Conservation (phyloP, 1,284 basidiomycete genomes). For the Microbotryum violaceum region DNA sequence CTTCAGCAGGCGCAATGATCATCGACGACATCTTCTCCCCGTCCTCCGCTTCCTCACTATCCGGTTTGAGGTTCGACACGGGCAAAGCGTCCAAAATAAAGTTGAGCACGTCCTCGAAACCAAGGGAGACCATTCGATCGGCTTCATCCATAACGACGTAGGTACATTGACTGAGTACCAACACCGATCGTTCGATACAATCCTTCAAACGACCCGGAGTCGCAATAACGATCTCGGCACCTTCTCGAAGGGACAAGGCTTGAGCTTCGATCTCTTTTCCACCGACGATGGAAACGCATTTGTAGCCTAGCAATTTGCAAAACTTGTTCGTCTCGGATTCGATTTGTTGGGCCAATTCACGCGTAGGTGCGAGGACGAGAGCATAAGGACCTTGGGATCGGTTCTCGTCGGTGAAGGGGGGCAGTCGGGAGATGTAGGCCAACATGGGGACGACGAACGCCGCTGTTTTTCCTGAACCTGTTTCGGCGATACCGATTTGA, state of each 20-base stretch:
- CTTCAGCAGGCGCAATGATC: slow-evolving; percentile 28
- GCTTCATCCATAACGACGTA: slow-evolving; percentile 99
- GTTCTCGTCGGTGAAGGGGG: slow-evolving; percentile 79
- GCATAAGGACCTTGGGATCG: slow-evolving; percentile 89
- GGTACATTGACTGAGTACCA: slow-evolving; percentile 91
- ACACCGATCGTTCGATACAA: slow-evolving; percentile 87
- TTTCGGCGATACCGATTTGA: slow-evolving; percentile 96
- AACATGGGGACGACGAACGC: slow-evolving; percentile 98
- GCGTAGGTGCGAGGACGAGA: slow-evolving; percentile 88
- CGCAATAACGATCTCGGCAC: slow-evolving; percentile 95
- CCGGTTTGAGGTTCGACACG: slow-evolving; percentile 73
- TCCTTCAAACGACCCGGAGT: slow-evolving; percentile 97
- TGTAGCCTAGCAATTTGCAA: slow-evolving; percentile 74
- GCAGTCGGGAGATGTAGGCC: slow-evolving; percentile 78
- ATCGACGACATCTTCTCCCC: slow-evolving; percentile 33
- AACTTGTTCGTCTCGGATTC: slow-evolving; percentile 89
- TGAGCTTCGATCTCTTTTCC: slow-evolving; percentile 90
- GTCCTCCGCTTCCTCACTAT: slow-evolving; percentile 45
- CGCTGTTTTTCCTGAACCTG: slow-evolving; percentile 99
- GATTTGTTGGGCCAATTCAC: slow-evolving; percentile 96
- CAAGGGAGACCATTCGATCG: slow-evolving; percentile 95
- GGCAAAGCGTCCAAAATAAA: slow-evolving; percentile 93
- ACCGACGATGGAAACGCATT: slow-evolving; percentile 94
- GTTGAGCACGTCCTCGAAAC: slow-evolving; percentile 88
- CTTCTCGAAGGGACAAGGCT: slow-evolving; percentile 87